Percentiles rank a stretch among this genome's conserved stretches.
Conservation (phyloP, 169 alveolate genomes). For the Plasmodium reichenowi region DNA sequence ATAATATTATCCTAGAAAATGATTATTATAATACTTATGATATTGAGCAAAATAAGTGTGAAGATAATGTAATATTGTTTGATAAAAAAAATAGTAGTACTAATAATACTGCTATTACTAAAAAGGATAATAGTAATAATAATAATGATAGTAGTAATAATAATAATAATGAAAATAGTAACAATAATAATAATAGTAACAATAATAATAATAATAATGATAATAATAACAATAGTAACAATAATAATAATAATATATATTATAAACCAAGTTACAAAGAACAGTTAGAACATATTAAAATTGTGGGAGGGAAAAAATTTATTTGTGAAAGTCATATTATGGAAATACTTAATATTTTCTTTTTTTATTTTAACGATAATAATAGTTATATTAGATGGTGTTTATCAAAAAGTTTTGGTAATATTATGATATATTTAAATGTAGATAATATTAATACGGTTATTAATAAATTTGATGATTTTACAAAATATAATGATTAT, state of each 20-base stretch:
- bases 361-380: constrained; percentile 58
- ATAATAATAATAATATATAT: not conserved
- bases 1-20: no score
- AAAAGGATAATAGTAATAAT: no score
- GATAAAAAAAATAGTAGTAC: no score
- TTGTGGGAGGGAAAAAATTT: not conserved
- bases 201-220: no score
- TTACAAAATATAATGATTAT: constrained; percentile 48
- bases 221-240: no score
- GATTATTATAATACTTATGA: no score
- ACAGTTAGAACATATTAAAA: not conserved
- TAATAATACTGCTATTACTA: no score
- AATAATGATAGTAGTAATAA: no score
- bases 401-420: constrained; percentile 65
- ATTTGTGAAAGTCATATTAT: constrained; percentile 48
- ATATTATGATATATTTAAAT: constrained; percentile 36
- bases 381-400: constrained; percentile 61
- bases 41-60: not conserved
- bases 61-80: no score
- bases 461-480: constrained; percentile 24
- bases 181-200: no score
- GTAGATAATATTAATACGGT: constrained; percentile 4
- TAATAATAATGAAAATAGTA: no score
- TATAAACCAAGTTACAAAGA: not conserved
- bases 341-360: constrained; percentile 20